phyloP scores from a whole-genome alignment of 148 eudicot species.

The Polygonum maritimum region DNA sequence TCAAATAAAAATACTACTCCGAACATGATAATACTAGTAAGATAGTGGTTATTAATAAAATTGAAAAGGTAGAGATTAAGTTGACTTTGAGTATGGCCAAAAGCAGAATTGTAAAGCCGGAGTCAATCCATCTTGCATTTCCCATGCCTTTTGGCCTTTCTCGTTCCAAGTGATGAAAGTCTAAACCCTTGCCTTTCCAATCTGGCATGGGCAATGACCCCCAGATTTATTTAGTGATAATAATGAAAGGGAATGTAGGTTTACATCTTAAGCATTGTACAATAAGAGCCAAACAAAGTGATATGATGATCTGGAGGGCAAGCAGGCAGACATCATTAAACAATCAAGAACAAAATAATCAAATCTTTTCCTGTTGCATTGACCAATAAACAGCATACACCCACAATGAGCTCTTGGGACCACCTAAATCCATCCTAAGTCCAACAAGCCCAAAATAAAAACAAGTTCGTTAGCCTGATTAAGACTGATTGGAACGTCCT shows the following conservation, averaged over 20 bases:
- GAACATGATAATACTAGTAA: background rate
- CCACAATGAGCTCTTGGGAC: background rate
- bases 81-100: background rate
- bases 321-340: background rate
- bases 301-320: background rate
- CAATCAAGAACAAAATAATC: background rate
- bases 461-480: background rate
- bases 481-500: too few species aligned
- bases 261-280: too few species aligned
- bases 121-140: background rate
- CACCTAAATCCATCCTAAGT: background rate
- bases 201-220: background rate
- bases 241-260: background rate
- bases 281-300: background rate
- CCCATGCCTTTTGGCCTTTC: background rate
- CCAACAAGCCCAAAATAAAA: background rate
- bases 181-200: background rate
- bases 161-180: background rate
- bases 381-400: background rate
- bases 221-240: background rate
- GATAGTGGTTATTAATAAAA: background rate
- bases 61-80: background rate
- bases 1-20: background rate
- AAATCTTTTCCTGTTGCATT: background rate
- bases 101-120: background rate